phyloP scores from a whole-genome alignment of 306 rosid genomes.

The Cucurbita ficifolia region DNA sequence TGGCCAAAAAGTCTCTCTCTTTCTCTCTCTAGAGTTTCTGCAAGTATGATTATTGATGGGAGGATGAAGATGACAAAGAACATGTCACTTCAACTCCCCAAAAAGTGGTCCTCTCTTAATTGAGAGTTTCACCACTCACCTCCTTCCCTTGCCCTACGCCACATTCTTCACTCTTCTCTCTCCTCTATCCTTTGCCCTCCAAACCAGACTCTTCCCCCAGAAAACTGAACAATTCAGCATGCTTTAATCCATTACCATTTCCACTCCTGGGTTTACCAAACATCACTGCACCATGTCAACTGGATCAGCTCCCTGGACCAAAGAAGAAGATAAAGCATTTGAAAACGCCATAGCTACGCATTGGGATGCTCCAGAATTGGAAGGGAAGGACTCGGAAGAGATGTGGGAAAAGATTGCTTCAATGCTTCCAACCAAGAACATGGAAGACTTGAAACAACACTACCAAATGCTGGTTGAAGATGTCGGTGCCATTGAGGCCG shows the following conservation, averaged over 20 bases:
- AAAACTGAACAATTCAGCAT: slow-evolving; percentile 11
- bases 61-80: slow-evolving; percentile 39
- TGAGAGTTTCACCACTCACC: slow-evolving; percentile 57
- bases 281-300: slow-evolving; percentile 46
- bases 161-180: slow-evolving; percentile 12
- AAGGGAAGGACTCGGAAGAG: slow-evolving; percentile 29
- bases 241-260: slow-evolving; percentile 6
- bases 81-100: slow-evolving; percentile 49
- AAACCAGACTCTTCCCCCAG: slow-evolving; percentile 4
- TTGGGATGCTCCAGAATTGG: slow-evolving; percentile 35
- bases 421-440: slow-evolving; percentile 48
- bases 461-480: slow-evolving; percentile 60
- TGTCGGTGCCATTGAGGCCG: slow-evolving; percentile 62
- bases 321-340: slow-evolving; percentile 80
- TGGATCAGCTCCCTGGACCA: slow-evolving; percentile 47
- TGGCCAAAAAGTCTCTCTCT: slow-evolving; percentile 1
- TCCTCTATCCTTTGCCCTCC: slow-evolving; percentile 20
- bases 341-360: slow-evolving; percentile 83
- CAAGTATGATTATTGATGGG: slow-evolving; percentile 2
- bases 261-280: slow-evolving; percentile 15
- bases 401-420: slow-evolving; percentile 82
- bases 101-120: slow-evolving; percentile 65
- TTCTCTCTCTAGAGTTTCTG: neutral
- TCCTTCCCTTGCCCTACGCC: slow-evolving; percentile 44
- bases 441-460: slow-evolving; percentile 71